These are phyloP conservation scores for Glonium stellatum DNA, from an alignment of 495 filamentous ascomycete species.

Conservation along the genomic window DNA sequence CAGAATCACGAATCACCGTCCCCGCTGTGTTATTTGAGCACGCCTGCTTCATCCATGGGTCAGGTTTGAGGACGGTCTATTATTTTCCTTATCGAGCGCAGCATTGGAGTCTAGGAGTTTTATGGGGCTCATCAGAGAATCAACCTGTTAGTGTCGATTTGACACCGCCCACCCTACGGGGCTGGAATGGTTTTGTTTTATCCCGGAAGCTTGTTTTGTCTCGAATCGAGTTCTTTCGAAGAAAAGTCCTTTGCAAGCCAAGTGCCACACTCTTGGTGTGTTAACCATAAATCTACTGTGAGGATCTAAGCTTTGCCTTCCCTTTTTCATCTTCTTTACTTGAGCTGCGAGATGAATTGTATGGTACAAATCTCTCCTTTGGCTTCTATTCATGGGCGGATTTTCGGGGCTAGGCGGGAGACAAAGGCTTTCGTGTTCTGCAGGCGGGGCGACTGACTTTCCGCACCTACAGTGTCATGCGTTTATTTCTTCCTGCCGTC, in stretches of 20 bases:
- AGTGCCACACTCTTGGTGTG: background rate
- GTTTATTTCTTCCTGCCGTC: background rate
- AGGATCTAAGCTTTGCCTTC: background rate
- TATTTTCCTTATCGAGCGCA: conserved; percentile 26
- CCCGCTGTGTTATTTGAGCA: conserved; percentile 9
- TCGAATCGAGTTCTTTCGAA: background rate
- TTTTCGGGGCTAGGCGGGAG: background rate
- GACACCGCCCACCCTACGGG: no score
- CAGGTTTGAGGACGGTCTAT: conserved; percentile 20
- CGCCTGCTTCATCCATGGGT: conserved; percentile 16
- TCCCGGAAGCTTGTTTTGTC: background rate
- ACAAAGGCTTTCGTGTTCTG: no score
- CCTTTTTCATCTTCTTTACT: background rate
- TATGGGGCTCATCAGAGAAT: background rate
- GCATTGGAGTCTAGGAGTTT: conserved; percentile 24
- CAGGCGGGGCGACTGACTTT: background rate
- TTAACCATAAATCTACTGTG: background rate
- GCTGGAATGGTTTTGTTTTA: background rate
- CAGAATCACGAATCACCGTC: conserved; percentile 12
- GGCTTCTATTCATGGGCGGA: background rate
- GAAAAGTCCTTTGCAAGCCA: background rate
- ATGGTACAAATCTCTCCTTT: background rate
- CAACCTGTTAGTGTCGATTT: no score
- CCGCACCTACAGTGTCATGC: background rate
- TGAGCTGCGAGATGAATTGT: background rate